These are phyloP conservation scores for Phialocephala sp. DNA, from an alignment of 2,329 filamentous ascomycete species.

Conservation along the genomic window DNA sequence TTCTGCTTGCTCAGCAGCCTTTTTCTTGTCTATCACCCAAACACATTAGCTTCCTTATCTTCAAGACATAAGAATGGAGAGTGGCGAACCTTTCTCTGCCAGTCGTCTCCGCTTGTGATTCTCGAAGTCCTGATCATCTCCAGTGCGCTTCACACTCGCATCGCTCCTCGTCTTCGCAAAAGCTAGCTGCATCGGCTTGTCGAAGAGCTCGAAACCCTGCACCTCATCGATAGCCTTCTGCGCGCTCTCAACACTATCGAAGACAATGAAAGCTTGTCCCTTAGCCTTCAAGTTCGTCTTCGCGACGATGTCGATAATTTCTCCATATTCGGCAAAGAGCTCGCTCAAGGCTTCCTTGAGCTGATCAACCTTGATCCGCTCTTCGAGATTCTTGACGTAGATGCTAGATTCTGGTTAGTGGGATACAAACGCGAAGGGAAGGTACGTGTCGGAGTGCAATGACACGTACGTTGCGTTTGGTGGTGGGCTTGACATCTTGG, in stretches of 20 bases:
- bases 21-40: constrained; percentile 65
- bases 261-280: constrained; percentile 95
- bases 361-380: constrained; percentile 82
- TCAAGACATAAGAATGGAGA: not conserved
- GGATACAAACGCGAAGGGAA: constrained; percentile 7
- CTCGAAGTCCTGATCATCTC: constrained; percentile 83
- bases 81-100: constrained; percentile 80
- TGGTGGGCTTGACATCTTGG: constrained; percentile 28
- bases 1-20: constrained; percentile 80
- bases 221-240: constrained; percentile 83
- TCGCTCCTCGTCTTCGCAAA: constrained; percentile 86
- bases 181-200: constrained; percentile 85
- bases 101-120: constrained; percentile 81
- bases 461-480: constrained; percentile 74
- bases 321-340: constrained; percentile 89
- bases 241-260: constrained; percentile 80
- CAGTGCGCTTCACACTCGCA: constrained; percentile 77
- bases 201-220: constrained; percentile 91
- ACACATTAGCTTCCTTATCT: constrained; percentile 3
- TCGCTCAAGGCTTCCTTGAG: constrained; percentile 75
- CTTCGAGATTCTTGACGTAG: constrained; percentile 85
- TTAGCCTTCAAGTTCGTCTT: constrained; percentile 92
- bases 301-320: constrained; percentile 81
- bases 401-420: constrained; percentile 52
- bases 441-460: constrained; percentile 71